Evolutionary conservation across 257 asterid species (phyloP), one percentile per base, ranked within the genome.

Genomic region (Scutellaria minor): DNA sequence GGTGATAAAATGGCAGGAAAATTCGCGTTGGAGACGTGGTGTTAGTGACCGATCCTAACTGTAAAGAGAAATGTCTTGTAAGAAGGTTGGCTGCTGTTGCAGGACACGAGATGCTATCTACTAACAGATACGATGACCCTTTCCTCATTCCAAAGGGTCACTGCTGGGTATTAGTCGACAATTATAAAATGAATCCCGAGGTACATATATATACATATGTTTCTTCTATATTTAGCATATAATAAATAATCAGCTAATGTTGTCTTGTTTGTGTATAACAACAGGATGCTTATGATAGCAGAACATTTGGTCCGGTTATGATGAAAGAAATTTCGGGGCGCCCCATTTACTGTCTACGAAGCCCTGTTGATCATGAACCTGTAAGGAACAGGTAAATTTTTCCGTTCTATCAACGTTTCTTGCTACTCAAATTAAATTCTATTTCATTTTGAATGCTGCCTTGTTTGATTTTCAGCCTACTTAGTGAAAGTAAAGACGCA

Each of bases 281-380:
- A 84, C 95, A 92, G 97, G 98, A 93, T 72, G 97, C 96, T 20
- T 73, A 85, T 40, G 96, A 93, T 75, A 93, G 98, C 80, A 86
- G 97, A 24, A 80, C 80, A 7, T 89, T 93, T 79, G 98, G 98
- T 20, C 96, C 97, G 8, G 84, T 90, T 70, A 80, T 87, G 70
- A 85, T 86, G 85, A 64, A 78, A 27, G 76, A 75, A 81, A 87
- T 91, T 74, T 80, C 86, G 35, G 98, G 98, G 20, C 86, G 98
- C 70, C 97, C 81, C 72, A 80, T 93, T 67, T 93, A 93, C 79
- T 89, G 92, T 77, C 85, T 93, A 20, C 85, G 94, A 75, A 85
- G 78, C 37, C 92, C 96, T 18, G 96, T 88, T 71, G 98, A 93
- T 83, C 97, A 93, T 70, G 98, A 97, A 40, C 94, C 94, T 39